Evolutionary conservation across 805 yeast genomes (phyloP), one percentile per base, ranked within the genome.

Genomic region (Candida boleticola): DNA sequence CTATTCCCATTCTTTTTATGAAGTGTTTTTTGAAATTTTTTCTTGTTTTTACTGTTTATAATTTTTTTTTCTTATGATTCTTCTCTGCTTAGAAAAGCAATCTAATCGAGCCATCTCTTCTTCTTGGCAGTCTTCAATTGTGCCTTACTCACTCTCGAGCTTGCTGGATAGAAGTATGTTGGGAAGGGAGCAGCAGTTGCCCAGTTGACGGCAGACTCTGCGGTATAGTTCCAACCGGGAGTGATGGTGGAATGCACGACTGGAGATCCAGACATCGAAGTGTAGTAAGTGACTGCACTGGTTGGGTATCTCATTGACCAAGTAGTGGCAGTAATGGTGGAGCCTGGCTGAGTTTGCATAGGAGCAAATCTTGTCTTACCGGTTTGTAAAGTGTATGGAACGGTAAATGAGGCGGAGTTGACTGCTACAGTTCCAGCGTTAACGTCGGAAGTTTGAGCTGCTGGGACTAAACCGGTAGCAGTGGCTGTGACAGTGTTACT

Each of bases 311-410:
- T 71, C 51, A 82, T 74, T 9, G 83, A 59, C 83, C 90, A 84
- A 3, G 82, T 63, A 7, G 83, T 73, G 29, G 71, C 77, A 0
- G 96, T 85, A 20, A 89, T 77, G 7, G 65, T 66, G 1, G 85
- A 55, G 3, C 83, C 86, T 4, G 99, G 97, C 64, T 89, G 96
- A 45, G 72, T 60, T 66, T 90, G 97, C 96, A 89, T 88, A 40
- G 97, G 97, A 1, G 98, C 97, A 61, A 66, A 87, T 53, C 90
- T 77, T 7, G 86, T 79, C 17, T 52, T 62, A 23, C 96, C 96
- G 0, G 93, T 83, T 66, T 92, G 98, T 52, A 53, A 48, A 2
- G 87, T 76, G 65, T 90, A 92, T 2, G 95, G 76, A 5, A 89
- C 66, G 2, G 82, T 58, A 60, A 83, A 84, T 2, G 89, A 82